Evolutionary conservation across 768 basidiomycete genomes (phyloP).

Genomic region (Termitomyces sp.): DNA sequence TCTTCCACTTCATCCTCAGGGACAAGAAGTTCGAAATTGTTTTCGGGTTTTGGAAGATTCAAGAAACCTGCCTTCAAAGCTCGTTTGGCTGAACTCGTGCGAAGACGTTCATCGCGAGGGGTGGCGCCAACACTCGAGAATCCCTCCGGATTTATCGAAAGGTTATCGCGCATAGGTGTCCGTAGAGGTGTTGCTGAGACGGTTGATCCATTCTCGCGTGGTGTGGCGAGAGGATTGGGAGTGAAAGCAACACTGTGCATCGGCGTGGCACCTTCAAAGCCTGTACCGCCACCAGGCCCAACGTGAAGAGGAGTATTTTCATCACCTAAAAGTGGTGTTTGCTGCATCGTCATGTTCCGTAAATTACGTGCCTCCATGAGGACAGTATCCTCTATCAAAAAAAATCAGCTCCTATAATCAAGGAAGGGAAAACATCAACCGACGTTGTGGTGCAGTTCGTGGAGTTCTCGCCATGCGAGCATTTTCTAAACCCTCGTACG

Average conservation of each 20-base stretch:
- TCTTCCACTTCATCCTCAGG: conserved; percentile 85
- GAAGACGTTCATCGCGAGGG: conserved; percentile 73
- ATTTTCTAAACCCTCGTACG: conserved; percentile 86
- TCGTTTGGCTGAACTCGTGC: conserved; percentile 62
- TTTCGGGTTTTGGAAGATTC: conserved; percentile 88
- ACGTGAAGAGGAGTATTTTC: conserved; percentile 94
- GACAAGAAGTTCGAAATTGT: conserved; percentile 93
- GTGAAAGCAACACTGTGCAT: conserved; percentile 87
- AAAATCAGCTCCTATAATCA: neutral
- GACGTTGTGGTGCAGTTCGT: conserved; percentile 89
- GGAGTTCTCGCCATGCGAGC: conserved; percentile 94
- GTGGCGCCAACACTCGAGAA: conserved; percentile 59
- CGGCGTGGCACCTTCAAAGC: conserved; percentile 96
- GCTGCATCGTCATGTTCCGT: conserved; percentile 87
- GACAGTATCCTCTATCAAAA: conserved; percentile 82
- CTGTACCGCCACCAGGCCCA: conserved; percentile 74
- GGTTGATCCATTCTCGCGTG: conserved; percentile 47
- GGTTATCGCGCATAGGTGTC: conserved; percentile 91
- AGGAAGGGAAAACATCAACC: conserved; percentile 2
- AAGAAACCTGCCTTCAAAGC: conserved; percentile 80
- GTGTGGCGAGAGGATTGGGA: conserved; percentile 94
- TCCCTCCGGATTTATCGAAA: conserved; percentile 83
- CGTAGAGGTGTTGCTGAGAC: conserved; percentile 78
- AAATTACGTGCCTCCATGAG: conserved; percentile 94
- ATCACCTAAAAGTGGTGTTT: conserved; percentile 94